phyloP scores from a whole-genome alignment of 208 protist genomes.

The Novymonas esmeraldas region DNA sequence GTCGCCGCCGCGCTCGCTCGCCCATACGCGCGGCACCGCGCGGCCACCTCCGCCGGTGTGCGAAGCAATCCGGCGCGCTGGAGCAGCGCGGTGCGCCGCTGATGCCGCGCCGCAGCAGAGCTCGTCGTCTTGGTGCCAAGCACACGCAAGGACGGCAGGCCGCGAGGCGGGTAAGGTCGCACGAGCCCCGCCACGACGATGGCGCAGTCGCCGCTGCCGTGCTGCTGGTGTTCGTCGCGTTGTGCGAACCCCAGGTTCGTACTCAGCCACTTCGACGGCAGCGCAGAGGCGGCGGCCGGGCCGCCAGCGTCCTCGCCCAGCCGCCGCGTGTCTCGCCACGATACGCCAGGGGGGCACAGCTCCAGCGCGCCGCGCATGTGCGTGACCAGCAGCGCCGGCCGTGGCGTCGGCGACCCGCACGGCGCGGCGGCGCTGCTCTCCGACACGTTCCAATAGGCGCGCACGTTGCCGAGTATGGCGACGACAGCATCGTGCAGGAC shows the following conservation, averaged over 20 bases:
- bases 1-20: background rate
- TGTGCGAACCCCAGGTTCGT: no score
- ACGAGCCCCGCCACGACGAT: slow-evolving; percentile 2
- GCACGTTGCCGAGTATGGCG: slow-evolving; percentile 1
- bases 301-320: no score
- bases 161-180: slow-evolving; percentile 3
- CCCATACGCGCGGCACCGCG: slow-evolving; percentile 1
- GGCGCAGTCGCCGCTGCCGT: background rate
- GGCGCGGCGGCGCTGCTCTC: no score
- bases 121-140: background rate
- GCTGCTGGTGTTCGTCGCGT: no score
- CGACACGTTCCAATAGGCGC: background rate
- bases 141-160: background rate
- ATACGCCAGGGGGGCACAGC: background rate
- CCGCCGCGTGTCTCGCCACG: no score
- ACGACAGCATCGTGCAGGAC: slow-evolving; percentile 9
- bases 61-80: slow-evolving; percentile 15
- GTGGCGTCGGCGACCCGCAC: no score
- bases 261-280: background rate
- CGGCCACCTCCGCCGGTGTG: slow-evolving; percentile 5
- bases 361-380: slow-evolving; percentile 4
- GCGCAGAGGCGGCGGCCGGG: no score
- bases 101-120: background rate
- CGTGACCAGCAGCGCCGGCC: slow-evolving; percentile 7
- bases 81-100: slow-evolving; percentile 10